Evolutionary conservation across 2,329 filamentous ascomycete species (phyloP).

Genomic region (Coniochaeta ligniaria): DNA sequence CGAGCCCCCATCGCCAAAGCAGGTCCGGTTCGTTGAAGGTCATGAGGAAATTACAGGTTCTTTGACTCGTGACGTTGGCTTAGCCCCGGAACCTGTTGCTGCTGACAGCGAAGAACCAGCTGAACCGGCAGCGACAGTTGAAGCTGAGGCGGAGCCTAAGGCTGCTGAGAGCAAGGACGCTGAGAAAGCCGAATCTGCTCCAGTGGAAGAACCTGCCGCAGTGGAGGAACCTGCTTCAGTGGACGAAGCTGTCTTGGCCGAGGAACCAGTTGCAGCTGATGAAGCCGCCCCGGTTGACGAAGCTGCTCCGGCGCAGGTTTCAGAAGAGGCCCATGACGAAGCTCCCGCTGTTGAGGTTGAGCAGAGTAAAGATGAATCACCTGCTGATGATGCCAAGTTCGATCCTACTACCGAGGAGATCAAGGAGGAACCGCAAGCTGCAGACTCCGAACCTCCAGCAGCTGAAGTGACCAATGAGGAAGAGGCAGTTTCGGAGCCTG

Average conservation of each 20-base stretch:
- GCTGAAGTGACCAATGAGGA: neutral
- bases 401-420: constrained; percentile 5
- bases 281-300: constrained; percentile 4
- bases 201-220: neutral
- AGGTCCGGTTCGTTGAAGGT: neutral
- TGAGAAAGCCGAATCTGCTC: neutral
- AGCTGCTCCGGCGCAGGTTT: neutral
- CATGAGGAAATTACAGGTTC: neutral
- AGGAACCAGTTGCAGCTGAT: neutral
- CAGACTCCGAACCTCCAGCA: neutral
- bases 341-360: neutral
- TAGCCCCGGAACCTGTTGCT: neutral
- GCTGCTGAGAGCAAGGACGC: neutral
- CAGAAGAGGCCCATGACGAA: constrained; percentile 3
- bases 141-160: constrained; percentile 1
- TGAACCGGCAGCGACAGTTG: constrained; percentile 2
- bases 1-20: neutral
- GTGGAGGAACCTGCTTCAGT: neutral
- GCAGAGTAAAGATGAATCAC: neutral
- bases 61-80: neutral
- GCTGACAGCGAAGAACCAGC: neutral
- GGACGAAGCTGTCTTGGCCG: constrained; percentile 1
- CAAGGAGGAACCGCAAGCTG: constrained; percentile 9
- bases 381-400: neutral
- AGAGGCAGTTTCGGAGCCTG: constrained; percentile 1